Percentiles rank a stretch among this genome's conserved stretches.
Conservation (phyloP, 495 filamentous ascomycete genomes). For the Penicillium cosmopolitanum region DNA sequence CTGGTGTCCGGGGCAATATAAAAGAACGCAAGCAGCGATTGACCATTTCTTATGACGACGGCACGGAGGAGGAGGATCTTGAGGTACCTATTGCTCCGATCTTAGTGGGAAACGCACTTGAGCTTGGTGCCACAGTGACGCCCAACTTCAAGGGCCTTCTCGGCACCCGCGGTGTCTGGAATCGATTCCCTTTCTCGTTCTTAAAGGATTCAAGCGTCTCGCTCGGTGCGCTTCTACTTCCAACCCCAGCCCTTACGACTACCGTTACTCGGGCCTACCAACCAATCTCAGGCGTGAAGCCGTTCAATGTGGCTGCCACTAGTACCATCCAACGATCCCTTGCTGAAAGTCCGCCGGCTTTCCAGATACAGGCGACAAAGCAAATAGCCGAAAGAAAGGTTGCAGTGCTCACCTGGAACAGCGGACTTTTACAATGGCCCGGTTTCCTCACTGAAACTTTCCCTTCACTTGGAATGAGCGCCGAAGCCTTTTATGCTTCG, state of each 20-base stretch:
- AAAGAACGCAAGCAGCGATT: constrained; percentile 25
- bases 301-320: constrained; percentile 36
- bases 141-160: constrained; percentile 34
- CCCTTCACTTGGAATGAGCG: constrained; percentile 27
- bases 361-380: constrained; percentile 37
- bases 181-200: constrained; percentile 33
- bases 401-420: constrained; percentile 41
- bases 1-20: constrained; percentile 37
- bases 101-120: constrained; percentile 31
- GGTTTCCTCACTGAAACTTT: constrained; percentile 29
- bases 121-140: constrained; percentile 36
- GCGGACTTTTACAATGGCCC: constrained; percentile 42
- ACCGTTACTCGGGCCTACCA: constrained; percentile 34
- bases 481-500: constrained; percentile 23
- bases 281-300: constrained; percentile 38
- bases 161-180: constrained; percentile 33
- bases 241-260: constrained; percentile 33
- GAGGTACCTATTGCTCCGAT: constrained; percentile 38
- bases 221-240: constrained; percentile 33
- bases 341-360: constrained; percentile 29
- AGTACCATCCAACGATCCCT: constrained; percentile 34
- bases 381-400: constrained; percentile 35
- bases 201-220: constrained; percentile 35
- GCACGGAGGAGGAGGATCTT: constrained; percentile 20
- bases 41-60: constrained; percentile 31